phyloP scores from a whole-genome alignment of 352 stramenopile species.

The Aphanomyces invadans region DNA sequence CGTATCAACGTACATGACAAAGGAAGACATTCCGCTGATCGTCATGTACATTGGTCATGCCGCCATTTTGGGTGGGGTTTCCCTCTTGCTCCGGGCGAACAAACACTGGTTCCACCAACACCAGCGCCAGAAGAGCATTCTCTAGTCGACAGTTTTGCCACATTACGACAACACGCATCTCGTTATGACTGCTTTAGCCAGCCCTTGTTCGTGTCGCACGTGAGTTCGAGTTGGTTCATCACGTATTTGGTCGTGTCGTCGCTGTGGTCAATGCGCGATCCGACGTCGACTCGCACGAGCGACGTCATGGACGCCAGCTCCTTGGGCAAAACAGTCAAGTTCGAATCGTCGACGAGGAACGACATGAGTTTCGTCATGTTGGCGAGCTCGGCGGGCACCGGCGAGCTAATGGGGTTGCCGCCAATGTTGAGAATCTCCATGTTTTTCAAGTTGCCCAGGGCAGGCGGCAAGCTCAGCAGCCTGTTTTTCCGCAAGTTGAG shows the following conservation, averaged over 20 bases:
- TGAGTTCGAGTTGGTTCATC: slow-evolving; percentile 7
- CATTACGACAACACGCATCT: no score
- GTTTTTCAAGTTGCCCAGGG: slow-evolving; percentile 36
- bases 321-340: slow-evolving; percentile 46
- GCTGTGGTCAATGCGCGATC: slow-evolving; percentile 19
- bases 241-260: neutral
- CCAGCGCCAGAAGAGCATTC: no score
- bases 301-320: slow-evolving; percentile 49
- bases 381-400: slow-evolving; percentile 38
- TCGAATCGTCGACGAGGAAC: slow-evolving; percentile 49
- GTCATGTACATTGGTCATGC: slow-evolving; percentile 21
- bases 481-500: slow-evolving; percentile 54
- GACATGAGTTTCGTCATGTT: slow-evolving; percentile 50
- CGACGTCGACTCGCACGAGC: slow-evolving; percentile 53
- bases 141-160: no score
- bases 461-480: slow-evolving; percentile 38
- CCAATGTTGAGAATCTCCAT: slow-evolving; percentile 71
- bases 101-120: no score
- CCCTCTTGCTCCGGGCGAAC: neutral
- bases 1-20: slow-evolving; percentile 29
- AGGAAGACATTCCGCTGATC: slow-evolving; percentile 27
- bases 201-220: slow-evolving; percentile 1
- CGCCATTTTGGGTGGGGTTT: neutral
- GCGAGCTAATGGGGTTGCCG: slow-evolving; percentile 43
- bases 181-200: slow-evolving; percentile 21